Evolutionary conservation across 2,329 filamentous ascomycete genomes (phyloP), one percentile per base, ranked within the genome.

Genomic region (Verticillium albo-atrum): DNA sequence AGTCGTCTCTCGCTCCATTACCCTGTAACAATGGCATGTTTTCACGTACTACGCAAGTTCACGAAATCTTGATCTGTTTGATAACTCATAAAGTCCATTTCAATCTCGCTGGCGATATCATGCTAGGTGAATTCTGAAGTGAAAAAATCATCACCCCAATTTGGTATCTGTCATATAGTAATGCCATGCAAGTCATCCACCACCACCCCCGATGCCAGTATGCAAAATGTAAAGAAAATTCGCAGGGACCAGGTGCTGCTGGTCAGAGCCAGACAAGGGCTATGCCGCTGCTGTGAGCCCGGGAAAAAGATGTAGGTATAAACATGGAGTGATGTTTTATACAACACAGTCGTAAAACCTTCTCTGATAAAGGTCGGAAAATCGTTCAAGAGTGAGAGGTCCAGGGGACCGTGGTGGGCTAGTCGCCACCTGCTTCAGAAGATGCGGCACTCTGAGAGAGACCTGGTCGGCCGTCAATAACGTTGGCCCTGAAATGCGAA

Each of bases 401-500:
- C 15, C 17, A n/a, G 14, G 34, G 17, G 34, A 23, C 17, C 3
- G 35, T 25, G n/a, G n/a, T 12, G 6, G 14, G 42, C 42, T 47
- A 47, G 20, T 47, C 42, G 9, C 20, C 25, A 12, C 50, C 30
- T 27, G 55, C 61, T 54, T 64, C 61, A 64, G 57, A 64, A 60
- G 54, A 64, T 63, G 50, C 61, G 61, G 54, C 63, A 64, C 35
- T 63, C 61, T 56, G 63, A 56, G 62, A 64, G 58, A 53, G 62
- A 63, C 63, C 63, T 64, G 63, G 58, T 28, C 61, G 63, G 60
- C 60, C 61, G 61, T 64, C 63, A 64, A 64, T 59, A 63, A 58
- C 52, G 50, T 37, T 28, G 52, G 56, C 54, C 62, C 61, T 61
- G 57, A 60, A 25, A 62, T 23, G 57, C 55, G 51, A 58, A 60